Evolutionary conservation across 1,284 basidiomycete species (phyloP).

Genomic region (Austroboletus niveus): DNA sequence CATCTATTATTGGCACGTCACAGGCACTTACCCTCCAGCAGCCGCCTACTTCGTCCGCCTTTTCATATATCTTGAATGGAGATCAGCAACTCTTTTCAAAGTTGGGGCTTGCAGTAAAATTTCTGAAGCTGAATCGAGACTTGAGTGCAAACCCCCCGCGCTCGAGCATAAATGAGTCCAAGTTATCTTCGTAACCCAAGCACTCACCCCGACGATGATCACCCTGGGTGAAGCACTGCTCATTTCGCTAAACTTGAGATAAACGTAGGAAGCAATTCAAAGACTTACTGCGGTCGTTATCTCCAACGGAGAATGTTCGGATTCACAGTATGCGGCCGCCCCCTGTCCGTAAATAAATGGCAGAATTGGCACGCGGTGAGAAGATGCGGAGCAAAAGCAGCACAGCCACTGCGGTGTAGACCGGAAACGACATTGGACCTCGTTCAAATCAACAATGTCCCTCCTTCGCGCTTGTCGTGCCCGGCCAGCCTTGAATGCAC

Average conservation of each 20-base stretch:
- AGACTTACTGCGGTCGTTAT: no score
- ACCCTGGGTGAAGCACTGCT: constrained; percentile 11
- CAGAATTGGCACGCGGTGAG: neutral
- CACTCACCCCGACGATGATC: constrained; percentile 25
- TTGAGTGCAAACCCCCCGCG: constrained; percentile 25
- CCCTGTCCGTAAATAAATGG: no score
- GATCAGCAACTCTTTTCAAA: constrained; percentile 1
- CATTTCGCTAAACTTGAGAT: constrained; percentile 6
- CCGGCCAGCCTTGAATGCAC: constrained; percentile 24
- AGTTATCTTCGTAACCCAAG: neutral
- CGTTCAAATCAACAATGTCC: constrained; percentile 35
- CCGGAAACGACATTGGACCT: constrained; percentile 2
- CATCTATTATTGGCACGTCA: neutral
- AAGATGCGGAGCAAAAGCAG: neutral
- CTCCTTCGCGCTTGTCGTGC: constrained; percentile 39
- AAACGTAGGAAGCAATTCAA: no score
- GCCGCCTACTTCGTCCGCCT: constrained; percentile 24
- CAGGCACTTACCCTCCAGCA: constrained; percentile 24
- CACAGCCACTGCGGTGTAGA: constrained; percentile 22
- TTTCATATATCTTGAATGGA: constrained; percentile 24
- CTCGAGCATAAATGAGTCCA: constrained; percentile 11
- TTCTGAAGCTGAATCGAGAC: constrained; percentile 13
- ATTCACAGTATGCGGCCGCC: no score
- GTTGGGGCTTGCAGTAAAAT: constrained; percentile 20
- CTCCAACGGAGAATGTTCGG: no score